phyloP scores from a whole-genome alignment of 1,139 yeast genomes.

The Zygoascus hellenicus region DNA sequence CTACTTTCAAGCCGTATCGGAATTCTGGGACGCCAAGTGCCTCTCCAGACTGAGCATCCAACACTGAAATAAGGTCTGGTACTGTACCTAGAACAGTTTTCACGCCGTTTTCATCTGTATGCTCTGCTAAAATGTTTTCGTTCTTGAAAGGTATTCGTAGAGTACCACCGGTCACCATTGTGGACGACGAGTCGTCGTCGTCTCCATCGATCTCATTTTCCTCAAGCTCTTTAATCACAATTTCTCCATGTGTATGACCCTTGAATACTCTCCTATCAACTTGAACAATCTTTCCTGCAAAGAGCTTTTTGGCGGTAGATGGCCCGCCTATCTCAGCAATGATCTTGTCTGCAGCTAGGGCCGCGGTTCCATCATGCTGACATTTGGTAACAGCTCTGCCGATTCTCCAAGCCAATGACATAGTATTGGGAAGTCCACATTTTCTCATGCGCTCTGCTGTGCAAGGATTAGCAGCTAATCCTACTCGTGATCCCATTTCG shows the following conservation, averaged over 20 bases:
- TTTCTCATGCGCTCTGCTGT: slow-evolving; percentile 21
- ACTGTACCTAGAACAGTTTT: slow-evolving; percentile 36
- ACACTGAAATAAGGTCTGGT: slow-evolving; percentile 42
- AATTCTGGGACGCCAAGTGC: slow-evolving; percentile 45
- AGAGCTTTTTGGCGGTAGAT: slow-evolving; percentile 33
- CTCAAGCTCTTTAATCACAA: slow-evolving; percentile 33
- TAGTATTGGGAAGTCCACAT: slow-evolving; percentile 20
- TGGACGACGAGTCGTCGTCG: slow-evolving; percentile 15
- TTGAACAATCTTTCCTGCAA: slow-evolving; percentile 41
- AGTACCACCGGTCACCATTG: slow-evolving; percentile 15
- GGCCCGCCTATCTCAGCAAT: slow-evolving; percentile 37
- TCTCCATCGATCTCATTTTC: slow-evolving; percentile 15
- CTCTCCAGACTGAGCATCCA: slow-evolving; percentile 29
- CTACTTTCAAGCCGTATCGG: slow-evolving; percentile 40
- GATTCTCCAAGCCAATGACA: slow-evolving; percentile 44
- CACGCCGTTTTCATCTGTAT: slow-evolving; percentile 19
- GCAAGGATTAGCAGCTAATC: slow-evolving; percentile 37
- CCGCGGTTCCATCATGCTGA: slow-evolving; percentile 34
- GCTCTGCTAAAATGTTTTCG: slow-evolving; percentile 37
- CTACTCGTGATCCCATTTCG: slow-evolving; percentile 27
- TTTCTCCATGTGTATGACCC: slow-evolving; percentile 45
- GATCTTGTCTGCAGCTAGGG: slow-evolving; percentile 34
- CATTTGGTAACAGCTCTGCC: slow-evolving; percentile 41
- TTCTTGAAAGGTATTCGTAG: slow-evolving; percentile 40
- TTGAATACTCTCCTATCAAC: slow-evolving; percentile 39